phyloP scores from a whole-genome alignment of 495 filamentous ascomycete genomes.

The Tricharina praecox region DNA sequence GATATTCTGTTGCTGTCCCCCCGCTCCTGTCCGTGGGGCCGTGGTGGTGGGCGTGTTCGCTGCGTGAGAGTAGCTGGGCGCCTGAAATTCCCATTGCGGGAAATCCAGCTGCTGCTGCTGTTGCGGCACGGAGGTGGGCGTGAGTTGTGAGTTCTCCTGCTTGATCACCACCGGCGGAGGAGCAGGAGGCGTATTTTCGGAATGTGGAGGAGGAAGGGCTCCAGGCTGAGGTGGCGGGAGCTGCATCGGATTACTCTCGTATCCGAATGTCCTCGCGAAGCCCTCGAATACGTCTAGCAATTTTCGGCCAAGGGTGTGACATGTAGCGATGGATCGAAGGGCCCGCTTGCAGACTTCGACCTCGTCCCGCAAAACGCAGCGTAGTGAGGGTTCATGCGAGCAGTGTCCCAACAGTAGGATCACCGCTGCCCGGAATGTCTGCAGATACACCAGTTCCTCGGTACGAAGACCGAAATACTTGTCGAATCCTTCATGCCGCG shows the following conservation, averaged over 20 bases:
- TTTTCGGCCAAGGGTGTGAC: slow-evolving; percentile 15
- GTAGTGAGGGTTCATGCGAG: slow-evolving; percentile 14
- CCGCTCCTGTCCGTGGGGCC: background rate
- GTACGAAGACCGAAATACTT: slow-evolving; percentile 18
- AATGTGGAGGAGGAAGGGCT: background rate
- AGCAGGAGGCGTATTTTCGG: background rate
- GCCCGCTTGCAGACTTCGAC: slow-evolving; percentile 21
- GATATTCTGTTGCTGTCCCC: background rate
- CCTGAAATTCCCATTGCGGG: background rate
- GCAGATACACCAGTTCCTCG: slow-evolving; percentile 22
- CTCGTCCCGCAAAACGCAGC: slow-evolving; percentile 17
- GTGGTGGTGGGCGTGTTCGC: background rate
- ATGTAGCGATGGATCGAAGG: slow-evolving; percentile 14
- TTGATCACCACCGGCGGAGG: background rate
- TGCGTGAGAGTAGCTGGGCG: background rate
- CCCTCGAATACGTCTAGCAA: slow-evolving; percentile 20
- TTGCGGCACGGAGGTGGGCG: background rate
- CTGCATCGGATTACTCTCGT: slow-evolving; percentile 7
- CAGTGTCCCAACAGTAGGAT: slow-evolving; percentile 19
- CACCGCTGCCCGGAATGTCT: slow-evolving; percentile 24
- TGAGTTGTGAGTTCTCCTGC: too few relatives aligned
- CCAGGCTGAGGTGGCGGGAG: background rate
- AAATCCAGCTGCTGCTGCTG: background rate
- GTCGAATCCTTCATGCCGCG: slow-evolving; percentile 15
- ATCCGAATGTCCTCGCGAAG: slow-evolving; percentile 28